These are phyloP conservation scores for Alternaria triticimaculans DNA, from an alignment of 2,329 filamentous ascomycete species.

Conservation along the genomic window DNA sequence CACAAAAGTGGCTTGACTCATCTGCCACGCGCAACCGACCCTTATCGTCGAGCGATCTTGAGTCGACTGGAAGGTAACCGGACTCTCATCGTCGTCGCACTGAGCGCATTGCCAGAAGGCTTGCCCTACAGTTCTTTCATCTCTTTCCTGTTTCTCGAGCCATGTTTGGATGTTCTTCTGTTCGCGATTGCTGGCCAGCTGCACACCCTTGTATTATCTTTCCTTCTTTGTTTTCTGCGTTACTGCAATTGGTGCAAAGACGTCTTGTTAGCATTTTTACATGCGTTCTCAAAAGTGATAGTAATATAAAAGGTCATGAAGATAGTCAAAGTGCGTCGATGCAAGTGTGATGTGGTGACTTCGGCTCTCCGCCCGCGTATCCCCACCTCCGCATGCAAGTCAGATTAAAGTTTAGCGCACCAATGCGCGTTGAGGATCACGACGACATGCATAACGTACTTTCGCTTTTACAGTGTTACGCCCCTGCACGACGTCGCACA, in stretches of 20 bases:
- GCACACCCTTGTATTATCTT: background rate
- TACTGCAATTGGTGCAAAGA: background rate
- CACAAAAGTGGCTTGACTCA: background rate
- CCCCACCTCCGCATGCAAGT: background rate
- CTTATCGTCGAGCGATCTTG: background rate
- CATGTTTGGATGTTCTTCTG: background rate
- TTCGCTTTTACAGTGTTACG: background rate
- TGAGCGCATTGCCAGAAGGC: background rate
- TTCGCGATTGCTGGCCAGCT: background rate
- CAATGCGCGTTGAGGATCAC: background rate
- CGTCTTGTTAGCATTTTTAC: accelerated
- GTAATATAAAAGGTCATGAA: background rate
- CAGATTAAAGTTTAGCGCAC: background rate
- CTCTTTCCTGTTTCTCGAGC: background rate
- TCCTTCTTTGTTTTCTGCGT: accelerated
- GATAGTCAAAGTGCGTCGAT: background rate
- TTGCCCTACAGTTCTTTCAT: background rate
- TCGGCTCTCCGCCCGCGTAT: constrained; percentile 19
- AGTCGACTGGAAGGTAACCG: background rate
- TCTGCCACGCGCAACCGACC: background rate
- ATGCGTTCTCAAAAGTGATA: background rate
- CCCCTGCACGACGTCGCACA: background rate
- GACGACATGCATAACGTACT: background rate
- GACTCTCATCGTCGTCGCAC: background rate
- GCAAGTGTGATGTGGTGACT: background rate